These are phyloP conservation scores for Tubosaeta sp. DNA, from an alignment of 768 basidiomycete genomes.

Conservation along the genomic window DNA sequence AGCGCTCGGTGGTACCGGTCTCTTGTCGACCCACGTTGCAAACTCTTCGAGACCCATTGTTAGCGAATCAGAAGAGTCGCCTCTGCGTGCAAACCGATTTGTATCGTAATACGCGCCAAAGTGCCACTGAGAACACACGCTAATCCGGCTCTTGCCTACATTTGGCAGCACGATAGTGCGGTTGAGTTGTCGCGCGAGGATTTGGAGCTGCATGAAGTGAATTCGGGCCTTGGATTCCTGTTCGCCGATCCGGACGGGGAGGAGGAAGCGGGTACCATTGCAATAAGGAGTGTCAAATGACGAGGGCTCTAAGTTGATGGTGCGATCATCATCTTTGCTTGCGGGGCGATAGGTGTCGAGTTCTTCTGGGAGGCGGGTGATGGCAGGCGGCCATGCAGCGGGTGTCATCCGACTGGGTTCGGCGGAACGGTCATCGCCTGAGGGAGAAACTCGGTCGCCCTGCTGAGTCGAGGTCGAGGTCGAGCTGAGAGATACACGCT, in stretches of 20 bases:
- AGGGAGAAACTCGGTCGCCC: background rate
- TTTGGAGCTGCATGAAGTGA: constrained; percentile 50
- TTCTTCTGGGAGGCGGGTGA: constrained; percentile 34
- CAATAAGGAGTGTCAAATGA: constrained; percentile 24
- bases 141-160: constrained; percentile 52
- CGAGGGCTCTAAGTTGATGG: background rate
- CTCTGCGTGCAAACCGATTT: constrained; percentile 10
- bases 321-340: background rate
- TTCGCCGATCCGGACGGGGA: constrained; percentile 48
- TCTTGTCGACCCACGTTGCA: constrained; percentile 34
- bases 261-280: constrained; percentile 36
- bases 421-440: background rate
- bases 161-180: constrained; percentile 60
- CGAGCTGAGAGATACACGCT: background rate
- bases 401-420: background rate
- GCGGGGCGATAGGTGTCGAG: background rate
- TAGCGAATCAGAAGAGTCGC: background rate
- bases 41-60: constrained; percentile 38
- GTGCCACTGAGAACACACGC: constrained; percentile 45
- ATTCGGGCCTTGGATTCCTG: constrained; percentile 56
- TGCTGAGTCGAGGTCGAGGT: background rate
- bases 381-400: constrained; percentile 30
- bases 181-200: constrained; percentile 46
- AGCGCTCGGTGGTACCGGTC: constrained; percentile 23
- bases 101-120: constrained; percentile 50